Evolutionary conservation across 371 early-diverging fungal species (phyloP).

Genomic region (Dinochytrium kinnereticum): DNA sequence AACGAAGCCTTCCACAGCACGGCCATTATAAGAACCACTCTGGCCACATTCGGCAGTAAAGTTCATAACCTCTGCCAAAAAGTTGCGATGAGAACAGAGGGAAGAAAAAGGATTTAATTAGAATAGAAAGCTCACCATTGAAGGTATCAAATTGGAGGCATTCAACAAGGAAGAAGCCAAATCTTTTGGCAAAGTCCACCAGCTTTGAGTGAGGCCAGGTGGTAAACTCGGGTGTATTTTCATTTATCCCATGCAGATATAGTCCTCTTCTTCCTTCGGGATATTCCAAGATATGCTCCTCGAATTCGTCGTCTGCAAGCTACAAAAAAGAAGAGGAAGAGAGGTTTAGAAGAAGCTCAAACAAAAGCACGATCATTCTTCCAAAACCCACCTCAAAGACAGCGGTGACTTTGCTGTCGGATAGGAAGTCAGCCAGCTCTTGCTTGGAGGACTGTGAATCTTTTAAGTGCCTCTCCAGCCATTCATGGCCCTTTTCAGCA

Average conservation of each 20-base stretch:
- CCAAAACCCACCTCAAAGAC: constrained; percentile 72
- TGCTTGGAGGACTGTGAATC: constrained; percentile 56
- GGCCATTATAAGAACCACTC: constrained; percentile 66
- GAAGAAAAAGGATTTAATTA: constrained; percentile 27
- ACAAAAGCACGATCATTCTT: background rate
- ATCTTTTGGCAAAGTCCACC: constrained; percentile 66
- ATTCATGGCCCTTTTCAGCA: constrained; percentile 74
- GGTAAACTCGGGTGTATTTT: constrained; percentile 71
- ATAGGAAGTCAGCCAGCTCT: constrained; percentile 78
- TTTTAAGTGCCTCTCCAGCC: constrained; percentile 75
- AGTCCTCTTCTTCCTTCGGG: constrained; percentile 77
- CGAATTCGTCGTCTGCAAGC: constrained; percentile 94
- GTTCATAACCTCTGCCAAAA: constrained; percentile 58
- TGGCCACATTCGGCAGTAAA: constrained; percentile 70
- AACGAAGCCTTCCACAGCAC: constrained; percentile 90
- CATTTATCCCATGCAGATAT: constrained; percentile 91
- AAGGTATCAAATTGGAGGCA: constrained; percentile 45
- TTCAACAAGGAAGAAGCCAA: constrained; percentile 74
- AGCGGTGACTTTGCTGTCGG: constrained; percentile 74
- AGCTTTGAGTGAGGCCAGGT: constrained; percentile 65
- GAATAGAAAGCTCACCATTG: constrained; percentile 39
- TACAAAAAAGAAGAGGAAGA: constrained; percentile 35
- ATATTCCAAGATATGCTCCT: constrained; percentile 92
- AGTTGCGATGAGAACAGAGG: background rate
- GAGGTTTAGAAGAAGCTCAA: constrained; percentile 22